phyloP scores from a whole-genome alignment of 768 basidiomycete species.

The Tephrocybe sp. region DNA sequence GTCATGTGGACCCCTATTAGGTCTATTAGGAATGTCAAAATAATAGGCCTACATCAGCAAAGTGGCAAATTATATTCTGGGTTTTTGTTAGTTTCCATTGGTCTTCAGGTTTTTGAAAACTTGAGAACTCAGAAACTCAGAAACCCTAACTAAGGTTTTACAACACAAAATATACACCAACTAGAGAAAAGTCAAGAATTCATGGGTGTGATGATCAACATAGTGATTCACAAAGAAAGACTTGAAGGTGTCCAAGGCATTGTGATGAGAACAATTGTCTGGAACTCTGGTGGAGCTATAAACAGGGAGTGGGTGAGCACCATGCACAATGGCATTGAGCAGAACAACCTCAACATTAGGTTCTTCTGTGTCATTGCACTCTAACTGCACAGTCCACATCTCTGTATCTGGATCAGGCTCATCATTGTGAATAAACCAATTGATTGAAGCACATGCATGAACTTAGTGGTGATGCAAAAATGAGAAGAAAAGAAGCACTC shows the following conservation, averaged over 20 bases:
- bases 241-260: conserved; percentile 22
- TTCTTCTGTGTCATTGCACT: neutral
- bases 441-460: conserved; percentile 8
- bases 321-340: conserved; percentile 21
- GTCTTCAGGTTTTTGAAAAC: too few relatives aligned
- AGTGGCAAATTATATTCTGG: too few relatives aligned
- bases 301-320: conserved; percentile 26
- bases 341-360: conserved; percentile 13
- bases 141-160: too few relatives aligned
- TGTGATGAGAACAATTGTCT: conserved; percentile 16
- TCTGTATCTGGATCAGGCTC: conserved; percentile 16
- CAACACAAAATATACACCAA: too few relatives aligned
- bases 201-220: conserved; percentile 7
- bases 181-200: neutral
- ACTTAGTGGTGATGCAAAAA: conserved; percentile 9
- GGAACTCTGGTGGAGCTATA: conserved; percentile 21
- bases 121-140: too few relatives aligned
- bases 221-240: conserved; percentile 8
- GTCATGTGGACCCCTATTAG: too few relatives aligned
- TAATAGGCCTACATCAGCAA: too few relatives aligned
- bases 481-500: neutral
- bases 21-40: too few relatives aligned
- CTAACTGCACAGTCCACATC: conserved; percentile 17
- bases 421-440: conserved; percentile 5
- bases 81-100: too few relatives aligned